phyloP scores from a whole-genome alignment of 2,329 filamentous ascomycete genomes.

The Calonectria hongkongensis region DNA sequence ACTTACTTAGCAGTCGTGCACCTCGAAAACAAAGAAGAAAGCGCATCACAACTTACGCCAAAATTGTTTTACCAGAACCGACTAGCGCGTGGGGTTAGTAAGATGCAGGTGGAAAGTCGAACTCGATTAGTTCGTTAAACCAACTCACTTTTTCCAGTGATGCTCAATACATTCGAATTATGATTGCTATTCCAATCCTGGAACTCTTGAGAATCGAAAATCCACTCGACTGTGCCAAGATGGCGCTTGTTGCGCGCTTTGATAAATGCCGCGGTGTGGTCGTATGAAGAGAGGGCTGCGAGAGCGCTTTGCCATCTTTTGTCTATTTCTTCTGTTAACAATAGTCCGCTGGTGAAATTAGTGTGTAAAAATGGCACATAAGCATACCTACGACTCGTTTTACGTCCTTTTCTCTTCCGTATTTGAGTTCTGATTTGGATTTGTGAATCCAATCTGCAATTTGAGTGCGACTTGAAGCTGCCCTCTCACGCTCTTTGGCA shows the following conservation, averaged over 20 bases:
- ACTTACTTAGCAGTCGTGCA: too few relatives aligned
- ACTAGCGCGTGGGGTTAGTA: conserved; percentile 18
- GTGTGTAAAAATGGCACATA: not conserved
- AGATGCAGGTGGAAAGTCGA: not conserved
- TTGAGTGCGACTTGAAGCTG: conserved; percentile 2
- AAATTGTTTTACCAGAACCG: conserved; percentile 46
- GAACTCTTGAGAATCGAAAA: conserved; percentile 21
- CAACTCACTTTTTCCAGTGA: conserved; percentile 42
- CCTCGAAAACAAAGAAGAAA: too few relatives aligned
- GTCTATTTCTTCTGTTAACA: not conserved
- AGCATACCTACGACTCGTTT: conserved; percentile 7
- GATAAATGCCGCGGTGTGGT: conserved; percentile 32
- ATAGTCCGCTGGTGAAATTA: not conserved
- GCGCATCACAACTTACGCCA: conserved; percentile 29
- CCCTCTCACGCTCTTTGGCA: conserved; percentile 32
- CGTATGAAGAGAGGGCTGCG: conserved; percentile 25
- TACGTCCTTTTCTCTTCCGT: not conserved
- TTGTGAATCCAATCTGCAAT: conserved; percentile 27
- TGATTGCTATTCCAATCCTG: conserved; percentile 10
- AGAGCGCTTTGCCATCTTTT: conserved; percentile 16
- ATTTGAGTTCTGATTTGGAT: conserved; percentile 1
- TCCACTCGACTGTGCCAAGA: conserved; percentile 38
- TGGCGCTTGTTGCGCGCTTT: conserved; percentile 41
- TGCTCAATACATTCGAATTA: not conserved
- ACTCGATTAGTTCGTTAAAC: not conserved